Percentiles rank a stretch among this genome's conserved stretches.
Evolutionary conservation across 164 flowering plant species (phyloP).

Genomic region (Vitis amurensis): DNA sequence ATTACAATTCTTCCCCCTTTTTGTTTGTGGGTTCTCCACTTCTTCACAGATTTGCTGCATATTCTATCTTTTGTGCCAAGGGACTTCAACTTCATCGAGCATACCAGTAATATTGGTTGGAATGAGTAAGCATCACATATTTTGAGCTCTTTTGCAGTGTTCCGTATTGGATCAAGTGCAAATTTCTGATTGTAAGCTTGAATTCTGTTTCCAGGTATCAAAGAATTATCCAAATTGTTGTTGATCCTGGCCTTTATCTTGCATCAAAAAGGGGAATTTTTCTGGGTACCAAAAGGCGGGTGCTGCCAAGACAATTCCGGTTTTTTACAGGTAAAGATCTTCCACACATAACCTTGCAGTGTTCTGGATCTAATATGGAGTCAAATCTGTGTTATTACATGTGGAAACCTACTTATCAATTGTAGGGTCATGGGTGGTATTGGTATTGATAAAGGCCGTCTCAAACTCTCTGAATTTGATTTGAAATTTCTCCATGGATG

Average conservation of each 20-base stretch:
- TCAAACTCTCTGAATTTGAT: too few relatives aligned
- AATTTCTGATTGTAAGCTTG: not conserved
- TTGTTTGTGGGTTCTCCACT: not conserved
- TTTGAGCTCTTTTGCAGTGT: not conserved
- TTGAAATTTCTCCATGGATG: too few relatives aligned
- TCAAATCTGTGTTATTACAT: too few relatives aligned
- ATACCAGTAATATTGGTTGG: constrained; percentile 20
- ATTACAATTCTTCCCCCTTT: not conserved
- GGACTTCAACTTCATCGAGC: constrained; percentile 44
- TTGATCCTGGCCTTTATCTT: constrained; percentile 36
- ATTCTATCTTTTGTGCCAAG: constrained; percentile 49
- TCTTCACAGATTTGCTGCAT: constrained; percentile 48
- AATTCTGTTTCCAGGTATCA: constrained; percentile 24
- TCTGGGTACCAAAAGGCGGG: constrained; percentile 20
- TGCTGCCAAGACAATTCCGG: constrained; percentile 38
- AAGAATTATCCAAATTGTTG: constrained; percentile 24
- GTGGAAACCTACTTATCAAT: too few relatives aligned
- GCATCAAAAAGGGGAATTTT: too few relatives aligned
- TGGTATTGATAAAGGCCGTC: too few relatives aligned
- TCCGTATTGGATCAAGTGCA: not conserved
- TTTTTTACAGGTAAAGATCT: not conserved
- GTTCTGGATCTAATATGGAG: too few relatives aligned
- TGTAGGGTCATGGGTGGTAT: too few relatives aligned
- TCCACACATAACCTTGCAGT: too few relatives aligned
- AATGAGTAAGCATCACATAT: constrained; percentile 30